These are phyloP conservation scores for Annona cherimola DNA, from an alignment of 164 flowering plant species.

Conservation along the genomic window DNA sequence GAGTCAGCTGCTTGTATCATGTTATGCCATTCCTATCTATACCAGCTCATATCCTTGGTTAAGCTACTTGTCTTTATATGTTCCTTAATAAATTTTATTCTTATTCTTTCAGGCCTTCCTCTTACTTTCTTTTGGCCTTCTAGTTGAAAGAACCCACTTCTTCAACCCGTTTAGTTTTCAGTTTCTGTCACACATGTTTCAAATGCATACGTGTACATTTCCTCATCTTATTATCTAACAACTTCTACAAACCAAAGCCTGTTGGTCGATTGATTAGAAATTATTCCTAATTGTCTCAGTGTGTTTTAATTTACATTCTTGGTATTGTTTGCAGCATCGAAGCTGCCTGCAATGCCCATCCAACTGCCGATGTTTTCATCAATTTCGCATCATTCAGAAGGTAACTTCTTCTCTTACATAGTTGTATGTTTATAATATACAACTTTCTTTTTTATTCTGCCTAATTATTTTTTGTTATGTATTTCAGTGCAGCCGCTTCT, in stretches of 20 bases:
- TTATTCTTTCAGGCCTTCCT: too few species aligned
- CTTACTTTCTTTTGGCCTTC: too few species aligned
- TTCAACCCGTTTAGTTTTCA: background rate
- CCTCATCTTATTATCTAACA: background rate
- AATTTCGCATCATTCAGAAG: slow-evolving; percentile 96
- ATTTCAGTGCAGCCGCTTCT: slow-evolving; percentile 89
- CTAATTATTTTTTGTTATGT: slow-evolving; percentile 8
- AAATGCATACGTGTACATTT: background rate
- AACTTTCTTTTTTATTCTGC: background rate
- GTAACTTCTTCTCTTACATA: slow-evolving; percentile 24
- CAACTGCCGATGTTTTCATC: slow-evolving; percentile 97
- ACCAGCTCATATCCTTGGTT: too few species aligned
- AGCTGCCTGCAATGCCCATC: slow-evolving; percentile 92
- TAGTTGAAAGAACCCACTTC: background rate
- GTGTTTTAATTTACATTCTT: background rate
- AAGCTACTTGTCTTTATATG: too few species aligned
- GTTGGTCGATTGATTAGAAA: background rate
- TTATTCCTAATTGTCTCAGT: background rate
- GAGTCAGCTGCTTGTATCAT: too few species aligned
- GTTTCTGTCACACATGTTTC: background rate
- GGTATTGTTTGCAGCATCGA: slow-evolving; percentile 57
- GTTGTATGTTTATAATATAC: background rate
- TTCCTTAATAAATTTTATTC: too few species aligned
- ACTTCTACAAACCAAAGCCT: background rate
- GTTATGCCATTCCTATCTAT: too few species aligned